Percentiles rank a stretch among this genome's conserved stretches.
Conservation (phyloP, 805 yeast genomes). For the Myxozyma vanderwaltii region DNA sequence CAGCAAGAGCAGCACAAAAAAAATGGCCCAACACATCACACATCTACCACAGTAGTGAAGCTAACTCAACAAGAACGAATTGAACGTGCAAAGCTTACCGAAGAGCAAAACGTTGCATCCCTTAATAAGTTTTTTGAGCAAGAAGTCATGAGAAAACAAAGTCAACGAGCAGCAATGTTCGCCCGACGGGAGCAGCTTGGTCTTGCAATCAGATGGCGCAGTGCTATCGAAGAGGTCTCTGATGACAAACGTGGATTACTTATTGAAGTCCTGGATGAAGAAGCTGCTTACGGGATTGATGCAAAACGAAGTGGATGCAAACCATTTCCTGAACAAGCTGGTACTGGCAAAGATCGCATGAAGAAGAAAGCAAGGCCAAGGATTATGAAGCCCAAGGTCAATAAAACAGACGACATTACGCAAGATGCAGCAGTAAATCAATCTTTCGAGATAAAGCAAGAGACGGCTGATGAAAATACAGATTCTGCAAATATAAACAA, state of each 20-base stretch:
- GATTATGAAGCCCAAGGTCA: constrained; percentile 9
- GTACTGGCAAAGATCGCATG: constrained; percentile 7
- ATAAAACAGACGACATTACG: constrained; percentile 6
- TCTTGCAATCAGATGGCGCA: constrained; percentile 58
- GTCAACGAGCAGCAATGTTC: constrained; percentile 70
- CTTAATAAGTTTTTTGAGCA: constrained; percentile 78
- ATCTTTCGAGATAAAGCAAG: not conserved
- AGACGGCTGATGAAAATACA: no score
- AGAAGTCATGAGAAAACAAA: constrained; percentile 76
- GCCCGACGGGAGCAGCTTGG: constrained; percentile 56
- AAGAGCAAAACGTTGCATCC: constrained; percentile 70
- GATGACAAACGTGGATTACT: constrained; percentile 13
- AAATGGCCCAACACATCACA: not conserved
- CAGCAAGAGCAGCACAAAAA: constrained; percentile 34
- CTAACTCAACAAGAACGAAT: constrained; percentile 72
- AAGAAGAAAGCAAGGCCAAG: constrained; percentile 28
- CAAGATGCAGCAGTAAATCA: not conserved
- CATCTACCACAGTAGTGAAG: not conserved
- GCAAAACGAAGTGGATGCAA: constrained; percentile 35
- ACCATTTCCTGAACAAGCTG: constrained; percentile 4
- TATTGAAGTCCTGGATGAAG: constrained; percentile 37
- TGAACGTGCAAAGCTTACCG: constrained; percentile 87
- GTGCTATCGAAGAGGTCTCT: constrained; percentile 55
- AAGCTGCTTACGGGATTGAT: constrained; percentile 41
- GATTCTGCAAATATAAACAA: no score